Evolutionary conservation across 1,139 yeast species (phyloP), one percentile per base, ranked within the genome.

Genomic region (Candida mesenterica): DNA sequence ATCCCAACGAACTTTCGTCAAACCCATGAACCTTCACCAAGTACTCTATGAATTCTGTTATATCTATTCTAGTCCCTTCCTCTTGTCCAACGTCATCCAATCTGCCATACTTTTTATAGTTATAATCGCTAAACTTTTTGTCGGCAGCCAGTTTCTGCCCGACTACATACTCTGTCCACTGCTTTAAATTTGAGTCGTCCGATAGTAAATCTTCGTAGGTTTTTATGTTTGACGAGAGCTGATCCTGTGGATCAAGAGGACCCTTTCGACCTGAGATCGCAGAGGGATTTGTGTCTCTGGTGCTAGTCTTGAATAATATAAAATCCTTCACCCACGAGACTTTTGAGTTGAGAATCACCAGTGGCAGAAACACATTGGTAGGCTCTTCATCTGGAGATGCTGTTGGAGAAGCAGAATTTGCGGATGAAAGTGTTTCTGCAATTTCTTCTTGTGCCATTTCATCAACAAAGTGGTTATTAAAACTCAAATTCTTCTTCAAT

Each of bases 21-120:
- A 68, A 68, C 6, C 65, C 63, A 39, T 65, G 61, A 20, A 55
- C 49, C n/a, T 48, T 42, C 2, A 62, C 45, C 39, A 56, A 48
- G 38, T 46, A 67, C 5, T 51, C 47, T 4, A 60, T 55, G 37
- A 67, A 63, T 15, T 57, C 60, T n/a, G 51, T 53, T 24, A 60
- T 49, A 35, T 62, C 57, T 18, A 59, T 42, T 15, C 24, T 20
- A 23, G 31, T 28, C 15, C n/a, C 31, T 20, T 24, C 28, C 28
- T 24, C 29, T 17, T 19, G 24, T 9, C 16, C 14, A 14, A n/a
- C 16, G 14, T 10, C 19, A 9, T 28, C 29, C 7, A 17, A 13
- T 5, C 26, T 10, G 12, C 47, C 49, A 29, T 36, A 43, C 27
- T 42, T 36, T 32, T 41, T 44, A 33, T 40, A 47, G 26, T 34